A percentile compares a stretch with the other conserved stretches of the same genome.
Conservation (phyloP, 2,329 filamentous ascomycete species). For the Neocucurbitaria cava region DNA sequence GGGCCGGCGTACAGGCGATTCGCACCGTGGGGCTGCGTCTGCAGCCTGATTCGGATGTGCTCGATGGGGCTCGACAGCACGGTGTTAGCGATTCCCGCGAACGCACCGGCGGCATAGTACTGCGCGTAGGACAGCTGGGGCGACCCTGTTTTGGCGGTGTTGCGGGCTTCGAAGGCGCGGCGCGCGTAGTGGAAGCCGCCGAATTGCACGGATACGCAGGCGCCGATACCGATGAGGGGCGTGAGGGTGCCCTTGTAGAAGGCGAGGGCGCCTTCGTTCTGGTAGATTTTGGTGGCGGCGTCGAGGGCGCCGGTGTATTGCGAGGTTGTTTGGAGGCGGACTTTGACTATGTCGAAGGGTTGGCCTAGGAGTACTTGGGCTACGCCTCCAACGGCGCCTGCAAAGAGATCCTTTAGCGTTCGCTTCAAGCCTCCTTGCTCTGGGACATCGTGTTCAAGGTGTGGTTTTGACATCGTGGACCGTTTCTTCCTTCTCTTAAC, state of each 20-base stretch:
- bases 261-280: conserved; percentile 83
- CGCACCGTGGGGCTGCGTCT: conserved; percentile 92
- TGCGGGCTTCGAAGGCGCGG: conserved; percentile 80
- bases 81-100: conserved; percentile 90
- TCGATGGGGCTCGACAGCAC: conserved; percentile 91
- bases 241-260: conserved; percentile 99
- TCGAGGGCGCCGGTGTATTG: conserved; percentile 81
- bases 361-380: conserved; percentile 91
- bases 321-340: conserved; percentile 88
- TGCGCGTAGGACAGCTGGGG: conserved; percentile 75
- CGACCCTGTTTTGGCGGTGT: conserved; percentile 55
- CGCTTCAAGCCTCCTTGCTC: conserved; percentile 45
- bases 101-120: conserved; percentile 90
- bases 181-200: conserved; percentile 94
- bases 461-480: conserved; percentile 34
- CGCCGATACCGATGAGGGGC: conserved; percentile 92
- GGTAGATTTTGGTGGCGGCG: conserved; percentile 83
- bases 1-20: conserved; percentile 81
- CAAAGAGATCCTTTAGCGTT: conserved; percentile 84
- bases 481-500: conserved; percentile 3
- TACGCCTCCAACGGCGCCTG: conserved; percentile 88
- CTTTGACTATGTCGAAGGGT: conserved; percentile 78
- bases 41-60: conserved; percentile 93
- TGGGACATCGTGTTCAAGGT: conserved; percentile 49
- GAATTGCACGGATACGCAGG: conserved; percentile 96